These are phyloP conservation scores for Solanum lignicaule DNA, from an alignment of 257 asterid species.

Conservation along the genomic window DNA sequence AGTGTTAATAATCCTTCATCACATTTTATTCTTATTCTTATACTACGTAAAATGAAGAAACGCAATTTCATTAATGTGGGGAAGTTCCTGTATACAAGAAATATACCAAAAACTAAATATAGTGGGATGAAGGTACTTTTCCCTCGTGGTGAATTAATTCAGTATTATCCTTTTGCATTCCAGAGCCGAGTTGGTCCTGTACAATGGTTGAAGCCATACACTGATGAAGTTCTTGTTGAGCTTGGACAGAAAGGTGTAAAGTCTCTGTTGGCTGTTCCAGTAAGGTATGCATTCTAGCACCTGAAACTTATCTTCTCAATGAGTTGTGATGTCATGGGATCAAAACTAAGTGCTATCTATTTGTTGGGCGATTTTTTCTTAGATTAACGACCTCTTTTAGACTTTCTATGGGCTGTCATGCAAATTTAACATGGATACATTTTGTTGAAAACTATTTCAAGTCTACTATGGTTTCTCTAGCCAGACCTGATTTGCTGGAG, in stretches of 20 bases:
- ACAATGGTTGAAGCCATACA: constrained; percentile 94
- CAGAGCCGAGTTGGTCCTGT: constrained; percentile 99
- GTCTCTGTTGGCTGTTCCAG: constrained; percentile 85
- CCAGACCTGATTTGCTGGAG: not conserved
- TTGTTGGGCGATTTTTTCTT: not conserved
- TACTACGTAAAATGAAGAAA: not conserved
- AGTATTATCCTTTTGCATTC: not conserved
- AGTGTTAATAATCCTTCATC: not conserved
- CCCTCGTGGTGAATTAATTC: not conserved
- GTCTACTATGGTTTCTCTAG: not conserved
- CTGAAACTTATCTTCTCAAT: not conserved
- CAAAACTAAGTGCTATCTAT: not conserved
- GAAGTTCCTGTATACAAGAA: not conserved
- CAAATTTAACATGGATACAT: not conserved
- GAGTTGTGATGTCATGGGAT: not conserved
- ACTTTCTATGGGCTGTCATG: not conserved
- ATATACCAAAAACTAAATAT: not conserved
- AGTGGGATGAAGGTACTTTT: not conserved
- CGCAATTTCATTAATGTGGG: not conserved
- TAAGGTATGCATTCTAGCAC: constrained; percentile 38
- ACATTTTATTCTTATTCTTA: not conserved
- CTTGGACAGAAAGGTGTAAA: constrained; percentile 86
- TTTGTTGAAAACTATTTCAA: not conserved
- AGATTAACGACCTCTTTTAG: not conserved
- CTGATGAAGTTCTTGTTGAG: constrained; percentile 92